Conservation (phyloP, 345 rosid species). For the Eucalyptus regnans region DNA sequence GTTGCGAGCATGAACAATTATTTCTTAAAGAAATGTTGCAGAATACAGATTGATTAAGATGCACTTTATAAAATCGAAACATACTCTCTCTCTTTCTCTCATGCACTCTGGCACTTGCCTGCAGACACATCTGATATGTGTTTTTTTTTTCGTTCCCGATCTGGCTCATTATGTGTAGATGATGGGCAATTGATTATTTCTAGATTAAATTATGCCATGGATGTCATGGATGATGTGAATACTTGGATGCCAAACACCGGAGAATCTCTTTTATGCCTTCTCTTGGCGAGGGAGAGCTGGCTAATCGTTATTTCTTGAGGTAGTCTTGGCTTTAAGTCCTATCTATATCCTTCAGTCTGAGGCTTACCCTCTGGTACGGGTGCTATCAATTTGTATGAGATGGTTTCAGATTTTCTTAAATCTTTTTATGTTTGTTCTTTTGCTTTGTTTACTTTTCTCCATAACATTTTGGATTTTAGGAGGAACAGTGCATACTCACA, state of each 20-base stretch:
- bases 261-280: conserved; percentile 12
- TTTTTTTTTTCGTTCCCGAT: neutral
- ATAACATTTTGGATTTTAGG: neutral
- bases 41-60: neutral
- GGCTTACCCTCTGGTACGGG: neutral
- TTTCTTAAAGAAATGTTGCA: neutral
- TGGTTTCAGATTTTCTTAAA: neutral
- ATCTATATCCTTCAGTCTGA: neutral
- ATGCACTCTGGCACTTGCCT: neutral
- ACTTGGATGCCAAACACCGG: neutral
- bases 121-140: neutral
- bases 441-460: neutral
- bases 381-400: neutral
- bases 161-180: neutral
- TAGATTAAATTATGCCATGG: neutral
- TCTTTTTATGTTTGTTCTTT: neutral
- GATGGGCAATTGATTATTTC: neutral
- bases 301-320: neutral
- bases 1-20: neutral
- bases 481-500: neutral
- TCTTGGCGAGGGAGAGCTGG: conserved; percentile 14
- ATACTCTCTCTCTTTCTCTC: neutral
- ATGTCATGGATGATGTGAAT: neutral
- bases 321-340: neutral
- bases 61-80: neutral